Percentiles rank a stretch among this genome's conserved stretches.
These are phyloP conservation scores for Fusarium beomiforme DNA, from an alignment of 2,329 filamentous ascomycete genomes.

Conservation along the genomic window DNA sequence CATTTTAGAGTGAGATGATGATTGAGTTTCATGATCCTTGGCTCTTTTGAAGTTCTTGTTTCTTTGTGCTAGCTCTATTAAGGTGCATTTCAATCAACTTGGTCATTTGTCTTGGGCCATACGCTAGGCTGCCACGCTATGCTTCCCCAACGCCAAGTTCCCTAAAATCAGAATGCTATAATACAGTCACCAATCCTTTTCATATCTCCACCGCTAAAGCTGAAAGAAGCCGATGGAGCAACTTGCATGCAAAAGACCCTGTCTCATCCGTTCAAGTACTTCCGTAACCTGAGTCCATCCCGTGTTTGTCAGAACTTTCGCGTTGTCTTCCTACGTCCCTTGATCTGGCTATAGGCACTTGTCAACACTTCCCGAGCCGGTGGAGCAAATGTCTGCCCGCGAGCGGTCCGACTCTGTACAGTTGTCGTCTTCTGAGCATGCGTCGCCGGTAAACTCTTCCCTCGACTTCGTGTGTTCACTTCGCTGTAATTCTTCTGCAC, in stretches of 20 bases:
- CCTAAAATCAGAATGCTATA: constrained; percentile 19
- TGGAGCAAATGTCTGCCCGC: constrained; percentile 31
- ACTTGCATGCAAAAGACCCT: background rate
- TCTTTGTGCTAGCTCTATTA: background rate
- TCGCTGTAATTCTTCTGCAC: constrained; percentile 33
- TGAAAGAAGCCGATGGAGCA: background rate
- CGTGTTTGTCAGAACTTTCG: constrained; percentile 31
- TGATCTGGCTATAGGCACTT: constrained; percentile 40
- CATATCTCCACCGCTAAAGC: background rate
- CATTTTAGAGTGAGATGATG: background rate
- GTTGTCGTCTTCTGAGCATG: background rate
- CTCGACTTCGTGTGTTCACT: constrained; percentile 31
- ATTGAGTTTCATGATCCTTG: constrained; percentile 4
- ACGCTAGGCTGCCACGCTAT: constrained; percentile 2
- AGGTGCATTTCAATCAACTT: background rate
- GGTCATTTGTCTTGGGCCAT: constrained; percentile 20
- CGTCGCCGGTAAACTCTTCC: constrained; percentile 33
- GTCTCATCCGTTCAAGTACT: constrained; percentile 2
- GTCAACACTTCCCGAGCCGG: constrained; percentile 26
- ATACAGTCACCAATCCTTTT: background rate
- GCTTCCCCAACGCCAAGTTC: constrained; percentile 20
- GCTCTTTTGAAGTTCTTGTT: background rate
- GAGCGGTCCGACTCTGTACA: background rate
- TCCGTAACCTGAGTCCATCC: constrained; percentile 3
- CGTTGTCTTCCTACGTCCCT: constrained; percentile 33